These are phyloP conservation scores for Coemansia erecta DNA, from an alignment of 192 early-diverging fungal species.

Conservation along the genomic window DNA sequence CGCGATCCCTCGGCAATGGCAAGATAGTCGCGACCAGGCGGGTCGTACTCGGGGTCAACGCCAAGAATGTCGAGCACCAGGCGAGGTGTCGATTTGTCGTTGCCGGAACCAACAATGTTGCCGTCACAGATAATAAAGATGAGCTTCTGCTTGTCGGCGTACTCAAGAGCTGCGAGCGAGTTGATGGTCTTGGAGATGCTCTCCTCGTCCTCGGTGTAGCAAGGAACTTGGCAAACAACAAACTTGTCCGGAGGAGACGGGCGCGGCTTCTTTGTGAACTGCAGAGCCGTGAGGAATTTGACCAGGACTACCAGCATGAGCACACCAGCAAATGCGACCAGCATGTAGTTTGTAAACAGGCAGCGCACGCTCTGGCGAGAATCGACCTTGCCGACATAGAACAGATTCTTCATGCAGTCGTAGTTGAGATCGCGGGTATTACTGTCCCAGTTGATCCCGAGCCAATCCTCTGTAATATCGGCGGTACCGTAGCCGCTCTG, in stretches of 20 bases:
- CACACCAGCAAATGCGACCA: slow-evolving; percentile 72
- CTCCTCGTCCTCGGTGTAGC: slow-evolving; percentile 94
- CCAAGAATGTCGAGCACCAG: slow-evolving; percentile 93
- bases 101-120: slow-evolving; percentile 93
- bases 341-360: slow-evolving; percentile 81
- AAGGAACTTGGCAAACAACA: slow-evolving; percentile 93
- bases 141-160: slow-evolving; percentile 88
- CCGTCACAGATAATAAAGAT: slow-evolving; percentile 88
- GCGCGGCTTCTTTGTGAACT: slow-evolving; percentile 65
- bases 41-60: slow-evolving; percentile 76
- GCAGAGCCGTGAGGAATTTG: slow-evolving; percentile 78
- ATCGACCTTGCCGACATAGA: slow-evolving; percentile 82
- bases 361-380: slow-evolving; percentile 71
- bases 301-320: slow-evolving; percentile 76
- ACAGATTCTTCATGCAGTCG: slow-evolving; percentile 80
- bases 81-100: slow-evolving; percentile 94
- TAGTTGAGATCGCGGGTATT: slow-evolving; percentile 33
- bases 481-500: slow-evolving; percentile 50
- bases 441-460: slow-evolving; percentile 31
- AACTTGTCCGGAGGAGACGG: slow-evolving; percentile 91
- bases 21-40: slow-evolving; percentile 76
- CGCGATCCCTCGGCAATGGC: slow-evolving; percentile 88
- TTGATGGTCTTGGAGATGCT: slow-evolving; percentile 81
- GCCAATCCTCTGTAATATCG: slow-evolving; percentile 47
- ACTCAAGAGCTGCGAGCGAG: slow-evolving; percentile 70